Evolutionary conservation across 768 basidiomycete genomes (phyloP).

Genomic region (Lactarius quietus): DNA sequence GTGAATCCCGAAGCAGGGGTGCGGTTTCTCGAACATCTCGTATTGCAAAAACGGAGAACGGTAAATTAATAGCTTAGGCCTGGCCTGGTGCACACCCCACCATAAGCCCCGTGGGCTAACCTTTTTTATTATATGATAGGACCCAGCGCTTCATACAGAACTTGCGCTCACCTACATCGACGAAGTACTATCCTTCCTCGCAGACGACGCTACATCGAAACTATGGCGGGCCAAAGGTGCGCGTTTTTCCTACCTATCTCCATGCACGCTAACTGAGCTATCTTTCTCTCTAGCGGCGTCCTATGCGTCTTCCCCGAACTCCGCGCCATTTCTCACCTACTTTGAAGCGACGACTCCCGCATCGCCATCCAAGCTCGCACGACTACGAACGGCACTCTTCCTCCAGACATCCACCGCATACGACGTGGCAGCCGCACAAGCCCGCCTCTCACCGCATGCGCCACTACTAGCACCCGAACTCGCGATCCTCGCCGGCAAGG

Average conservation of each 20-base stretch:
- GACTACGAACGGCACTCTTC: constrained; percentile 75
- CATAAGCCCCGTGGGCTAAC: background rate
- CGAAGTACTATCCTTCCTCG: constrained; percentile 24
- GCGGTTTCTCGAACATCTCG: constrained; percentile 77
- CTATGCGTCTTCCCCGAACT: constrained; percentile 31
- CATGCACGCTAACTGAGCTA: background rate
- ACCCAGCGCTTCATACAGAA: constrained; percentile 60
- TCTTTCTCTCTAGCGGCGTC: constrained; percentile 26
- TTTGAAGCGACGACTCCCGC: constrained; percentile 82
- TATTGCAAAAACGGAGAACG: constrained; percentile 61
- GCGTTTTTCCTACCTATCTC: too few relatives aligned
- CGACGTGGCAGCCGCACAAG: constrained; percentile 47
- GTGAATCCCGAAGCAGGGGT: constrained; percentile 59
- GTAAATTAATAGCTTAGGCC: constrained; percentile 45
- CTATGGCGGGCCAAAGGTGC: constrained; percentile 27
- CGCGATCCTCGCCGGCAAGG: constrained; percentile 79
- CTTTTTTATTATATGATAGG: constrained; percentile 43
- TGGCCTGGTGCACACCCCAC: background rate
- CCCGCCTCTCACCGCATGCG: constrained; percentile 44
- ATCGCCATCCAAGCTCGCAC: constrained; percentile 64
- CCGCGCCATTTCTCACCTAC: constrained; percentile 60
- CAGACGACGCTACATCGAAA: constrained; percentile 26
- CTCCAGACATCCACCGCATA: constrained; percentile 74
- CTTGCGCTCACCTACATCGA: constrained; percentile 34
- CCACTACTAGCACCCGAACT: constrained; percentile 65